Evolutionary conservation across 106 monocot genomes (phyloP), one percentile per base, ranked within the genome.

Genomic region (Dendrobium catenatum): DNA sequence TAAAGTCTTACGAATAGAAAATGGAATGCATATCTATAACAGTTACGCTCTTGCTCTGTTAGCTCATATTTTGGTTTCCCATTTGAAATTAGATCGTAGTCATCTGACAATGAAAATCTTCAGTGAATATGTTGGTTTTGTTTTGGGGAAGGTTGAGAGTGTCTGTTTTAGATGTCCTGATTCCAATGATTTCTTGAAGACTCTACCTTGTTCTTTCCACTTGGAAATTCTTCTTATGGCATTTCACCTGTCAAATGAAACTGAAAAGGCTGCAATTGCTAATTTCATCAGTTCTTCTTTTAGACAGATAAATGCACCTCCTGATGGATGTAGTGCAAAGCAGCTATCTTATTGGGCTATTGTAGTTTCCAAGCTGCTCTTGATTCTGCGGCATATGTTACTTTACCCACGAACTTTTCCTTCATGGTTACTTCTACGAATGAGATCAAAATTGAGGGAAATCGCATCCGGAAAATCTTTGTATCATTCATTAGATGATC

Each of bases 221-320:
- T 76, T 95, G 79, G 99, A 99, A 81, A 93, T 99, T 81, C 68
- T 99, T 26, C 67, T 99, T 56, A 85, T 95, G 86, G 91, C 91
- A 49, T 99, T 93, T 84, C 95, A 99, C 86, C 66, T 90, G 42
- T 88, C 93, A 29, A 85, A 81, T 85, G 86, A 87, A 46, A 58
- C 75, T 80, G 87, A 90, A 80, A 99, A 93, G 80, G 31, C 82
- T 80, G 72, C 81, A 42, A 48, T 99, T 55, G 88, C 83, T 33
- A 85, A 83, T 33, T 87, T 68, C 79, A 42, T 91, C 9, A 83
- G 88, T 42, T 61, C 81, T 80, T 91, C 95, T 66, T 58, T 99
- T 16, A 85, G 64, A 75, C 73, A 82, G 77, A 51, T 93, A 64
- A 54, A 68, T 81, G 78, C 77, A 31, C 91, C 88, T 82, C 77